Conservation (phyloP, 2,329 filamentous ascomycete genomes). For the Mariannaea elegans region DNA sequence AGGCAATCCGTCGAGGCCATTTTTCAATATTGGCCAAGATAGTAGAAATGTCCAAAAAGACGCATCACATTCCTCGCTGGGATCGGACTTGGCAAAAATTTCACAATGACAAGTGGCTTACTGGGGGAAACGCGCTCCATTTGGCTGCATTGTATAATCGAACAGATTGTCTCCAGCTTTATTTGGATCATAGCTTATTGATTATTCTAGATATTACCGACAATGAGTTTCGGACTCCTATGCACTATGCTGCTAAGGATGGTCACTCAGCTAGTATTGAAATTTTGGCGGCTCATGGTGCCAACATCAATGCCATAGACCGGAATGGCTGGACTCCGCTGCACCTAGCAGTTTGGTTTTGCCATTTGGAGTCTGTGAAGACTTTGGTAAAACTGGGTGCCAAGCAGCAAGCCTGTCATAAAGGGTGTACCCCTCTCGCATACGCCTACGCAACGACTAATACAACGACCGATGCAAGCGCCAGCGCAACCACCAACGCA, state of each 20-base stretch:
- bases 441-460: too few species aligned
- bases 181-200: neutral
- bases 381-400: neutral
- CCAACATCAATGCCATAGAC: neutral
- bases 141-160: neutral
- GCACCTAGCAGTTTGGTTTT: neutral
- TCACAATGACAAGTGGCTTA: neutral
- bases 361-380: neutral
- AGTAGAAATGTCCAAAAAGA: rapidly evolving
- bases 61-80: neutral
- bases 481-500: neutral
- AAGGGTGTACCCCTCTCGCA: neutral
- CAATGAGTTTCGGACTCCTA: neutral
- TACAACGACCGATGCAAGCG: too few species aligned
- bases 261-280: neutral
- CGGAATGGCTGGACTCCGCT: neutral
- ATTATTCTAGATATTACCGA: neutral
- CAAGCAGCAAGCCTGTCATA: neutral
- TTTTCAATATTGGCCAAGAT: neutral
- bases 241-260: neutral
- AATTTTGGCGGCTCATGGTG: neutral
- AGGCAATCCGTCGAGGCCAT: neutral
- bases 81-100: neutral
- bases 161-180: neutral
- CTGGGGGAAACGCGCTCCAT: conserved; percentile 1